Conservation (phyloP, 331 rosid species). For the Stylosanthes scabra region DNA sequence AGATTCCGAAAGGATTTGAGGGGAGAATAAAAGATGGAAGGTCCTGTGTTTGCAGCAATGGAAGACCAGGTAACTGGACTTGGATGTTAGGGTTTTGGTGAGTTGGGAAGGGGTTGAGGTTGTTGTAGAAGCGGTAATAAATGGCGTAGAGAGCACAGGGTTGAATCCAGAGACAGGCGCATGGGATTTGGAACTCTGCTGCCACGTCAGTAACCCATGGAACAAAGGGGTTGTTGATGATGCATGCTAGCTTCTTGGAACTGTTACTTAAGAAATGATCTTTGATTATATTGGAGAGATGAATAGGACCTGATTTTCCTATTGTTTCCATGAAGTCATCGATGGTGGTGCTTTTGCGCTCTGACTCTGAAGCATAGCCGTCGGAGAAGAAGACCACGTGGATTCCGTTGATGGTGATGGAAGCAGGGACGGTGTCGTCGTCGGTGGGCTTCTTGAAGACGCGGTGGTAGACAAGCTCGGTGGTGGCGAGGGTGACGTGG, state of each 20-base stretch:
- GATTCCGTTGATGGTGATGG: slow-evolving; percentile 47
- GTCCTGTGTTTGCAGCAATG: slow-evolving; percentile 42
- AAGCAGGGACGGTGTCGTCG: slow-evolving; percentile 29
- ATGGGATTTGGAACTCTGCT: slow-evolving; percentile 44
- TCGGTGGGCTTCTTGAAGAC: slow-evolving; percentile 9
- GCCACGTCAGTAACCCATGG: slow-evolving; percentile 61
- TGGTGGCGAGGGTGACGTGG: slow-evolving; percentile 59
- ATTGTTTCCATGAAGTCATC: slow-evolving; percentile 46
- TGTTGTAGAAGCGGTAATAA: slow-evolving; percentile 51
- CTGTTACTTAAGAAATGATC: slow-evolving; percentile 25
- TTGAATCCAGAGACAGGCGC: slow-evolving; percentile 65
- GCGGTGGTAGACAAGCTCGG: slow-evolving; percentile 52
- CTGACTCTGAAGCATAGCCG: slow-evolving; percentile 17
- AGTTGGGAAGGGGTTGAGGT: slow-evolving; percentile 43
- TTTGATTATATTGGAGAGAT: slow-evolving; percentile 44
- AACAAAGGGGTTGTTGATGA: slow-evolving; percentile 58
- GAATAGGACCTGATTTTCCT: slow-evolving; percentile 39
- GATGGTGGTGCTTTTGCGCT: neutral
- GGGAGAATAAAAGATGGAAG: slow-evolving; percentile 64
- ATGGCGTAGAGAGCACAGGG: slow-evolving; percentile 58
- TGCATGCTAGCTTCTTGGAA: slow-evolving; percentile 45
- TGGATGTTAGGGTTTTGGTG: slow-evolving; percentile 12
- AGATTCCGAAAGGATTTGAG: slow-evolving; percentile 11
- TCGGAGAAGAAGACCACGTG: slow-evolving; percentile 49
- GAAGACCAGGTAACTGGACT: slow-evolving; percentile 52